Conservation (phyloP, 345 rosid genomes). For the Garcia nutans region DNA sequence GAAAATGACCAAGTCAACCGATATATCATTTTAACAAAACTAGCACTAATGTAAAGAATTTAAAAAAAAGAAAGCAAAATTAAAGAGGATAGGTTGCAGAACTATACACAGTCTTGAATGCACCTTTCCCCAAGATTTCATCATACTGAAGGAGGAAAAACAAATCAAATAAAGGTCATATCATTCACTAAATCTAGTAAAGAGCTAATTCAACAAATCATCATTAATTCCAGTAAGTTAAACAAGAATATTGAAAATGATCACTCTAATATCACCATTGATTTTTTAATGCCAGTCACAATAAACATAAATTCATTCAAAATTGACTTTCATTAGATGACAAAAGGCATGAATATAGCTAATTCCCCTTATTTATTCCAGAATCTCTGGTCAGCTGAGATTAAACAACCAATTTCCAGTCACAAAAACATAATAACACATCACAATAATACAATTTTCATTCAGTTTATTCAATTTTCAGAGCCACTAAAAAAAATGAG, state of each 20-base stretch:
- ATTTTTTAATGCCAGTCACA: too few relatives aligned
- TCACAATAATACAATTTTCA: not conserved
- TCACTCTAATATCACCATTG: not conserved
- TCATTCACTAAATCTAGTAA: conserved; percentile 10
- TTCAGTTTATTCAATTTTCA: not conserved
- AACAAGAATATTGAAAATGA: too few relatives aligned
- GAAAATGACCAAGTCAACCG: not conserved
- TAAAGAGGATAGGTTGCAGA: conserved; percentile 32
- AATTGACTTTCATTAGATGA: not conserved
- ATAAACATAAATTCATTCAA: not conserved
- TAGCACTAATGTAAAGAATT: not conserved
- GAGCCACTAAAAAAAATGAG: not conserved
- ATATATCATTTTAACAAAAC: not conserved
- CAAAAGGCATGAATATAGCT: not conserved
- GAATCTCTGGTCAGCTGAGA: not conserved
- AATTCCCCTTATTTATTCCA: not conserved
- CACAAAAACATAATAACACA: not conserved
- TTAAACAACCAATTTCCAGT: not conserved
- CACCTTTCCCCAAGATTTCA: conserved; percentile 88
- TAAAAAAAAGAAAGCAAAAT: not conserved
- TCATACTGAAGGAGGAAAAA: conserved; percentile 52
- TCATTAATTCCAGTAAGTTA: not conserved
- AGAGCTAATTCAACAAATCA: not conserved
- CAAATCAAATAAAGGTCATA: conserved; percentile 6
- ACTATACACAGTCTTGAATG: conserved; percentile 98